Evolutionary conservation across 495 filamentous ascomycete species (phyloP).

Genomic region (Aspergillus heteromorphus): DNA sequence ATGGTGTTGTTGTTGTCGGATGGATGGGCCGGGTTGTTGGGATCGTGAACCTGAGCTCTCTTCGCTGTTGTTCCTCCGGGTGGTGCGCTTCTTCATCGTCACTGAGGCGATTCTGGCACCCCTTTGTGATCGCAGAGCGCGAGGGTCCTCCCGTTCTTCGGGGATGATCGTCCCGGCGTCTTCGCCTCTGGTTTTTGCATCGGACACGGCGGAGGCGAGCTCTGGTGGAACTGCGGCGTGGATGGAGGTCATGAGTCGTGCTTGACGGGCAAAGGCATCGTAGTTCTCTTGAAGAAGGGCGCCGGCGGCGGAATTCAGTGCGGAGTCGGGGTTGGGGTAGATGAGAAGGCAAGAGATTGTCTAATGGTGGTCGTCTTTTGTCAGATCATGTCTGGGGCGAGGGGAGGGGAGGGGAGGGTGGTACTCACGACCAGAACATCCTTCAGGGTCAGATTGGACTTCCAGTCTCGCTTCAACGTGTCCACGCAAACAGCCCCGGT

Average conservation of each 20-base stretch:
- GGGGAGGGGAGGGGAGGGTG: neutral
- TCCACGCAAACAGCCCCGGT: slow-evolving; percentile 67
- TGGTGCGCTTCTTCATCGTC: slow-evolving; percentile 23
- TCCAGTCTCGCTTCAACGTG: slow-evolving; percentile 68
- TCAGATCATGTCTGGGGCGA: neutral
- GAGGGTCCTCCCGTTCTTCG: slow-evolving; percentile 16
- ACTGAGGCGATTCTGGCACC: slow-evolving; percentile 19
- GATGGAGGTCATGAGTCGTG: slow-evolving; percentile 61
- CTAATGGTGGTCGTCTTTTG: slow-evolving; percentile 16
- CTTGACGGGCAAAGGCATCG: slow-evolving; percentile 53
- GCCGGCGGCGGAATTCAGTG: slow-evolving; percentile 62
- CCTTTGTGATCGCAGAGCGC: slow-evolving; percentile 20
- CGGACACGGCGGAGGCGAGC: slow-evolving; percentile 37
- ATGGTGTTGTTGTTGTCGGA: neutral
- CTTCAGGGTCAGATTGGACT: slow-evolving; percentile 51
- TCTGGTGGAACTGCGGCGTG: slow-evolving; percentile 53
- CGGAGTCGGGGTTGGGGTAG: slow-evolving; percentile 65
- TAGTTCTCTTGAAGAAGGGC: slow-evolving; percentile 59
- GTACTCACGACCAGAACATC: slow-evolving; percentile 56
- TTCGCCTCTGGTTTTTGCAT: slow-evolving; percentile 59
- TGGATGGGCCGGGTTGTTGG: neutral
- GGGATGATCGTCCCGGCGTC: slow-evolving; percentile 30
- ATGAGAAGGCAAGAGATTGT: slow-evolving; percentile 70
- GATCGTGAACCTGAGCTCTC: neutral
- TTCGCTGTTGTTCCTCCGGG: slow-evolving; percentile 2